phyloP scores from a whole-genome alignment of 2,329 filamentous ascomycete genomes.

The Fusarium fujikuroi region DNA sequence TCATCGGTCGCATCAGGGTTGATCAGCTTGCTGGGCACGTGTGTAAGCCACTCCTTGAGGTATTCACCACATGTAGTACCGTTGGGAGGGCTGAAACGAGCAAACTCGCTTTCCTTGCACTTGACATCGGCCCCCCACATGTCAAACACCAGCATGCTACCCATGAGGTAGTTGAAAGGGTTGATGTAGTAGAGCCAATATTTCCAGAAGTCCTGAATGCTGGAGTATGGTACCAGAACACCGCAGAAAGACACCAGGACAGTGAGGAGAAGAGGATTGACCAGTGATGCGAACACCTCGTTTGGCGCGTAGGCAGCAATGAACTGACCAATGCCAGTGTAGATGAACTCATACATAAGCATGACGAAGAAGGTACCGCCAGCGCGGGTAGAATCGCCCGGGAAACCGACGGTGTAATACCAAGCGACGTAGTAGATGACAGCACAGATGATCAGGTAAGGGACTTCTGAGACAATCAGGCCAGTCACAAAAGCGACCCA shows the following conservation, averaged over 20 bases:
- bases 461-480: constrained; percentile 60
- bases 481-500: constrained; percentile 69
- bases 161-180: constrained; percentile 71
- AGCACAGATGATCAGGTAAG: constrained; percentile 57
- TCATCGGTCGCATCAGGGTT: constrained; percentile 67
- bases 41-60: constrained; percentile 59
- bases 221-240: constrained; percentile 74
- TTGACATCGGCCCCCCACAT: constrained; percentile 59
- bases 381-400: constrained; percentile 54
- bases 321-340: constrained; percentile 70
- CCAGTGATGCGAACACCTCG: constrained; percentile 67
- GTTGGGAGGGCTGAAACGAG: constrained; percentile 61
- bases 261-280: constrained; percentile 66
- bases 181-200: constrained; percentile 73
- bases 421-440: constrained; percentile 64
- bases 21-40: constrained; percentile 60
- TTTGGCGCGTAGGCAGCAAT: constrained; percentile 72
- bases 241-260: constrained; percentile 78
- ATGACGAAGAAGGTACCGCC: constrained; percentile 66
- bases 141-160: constrained; percentile 63
- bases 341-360: constrained; percentile 69
- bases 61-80: constrained; percentile 68
- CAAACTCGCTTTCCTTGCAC: constrained; percentile 62
- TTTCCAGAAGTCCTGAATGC: constrained; percentile 74
- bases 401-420: constrained; percentile 68